Base-by-base conservation (phyloP, 768 basidiomycete species). In the Tricholoma hemisulphureum region DNA sequence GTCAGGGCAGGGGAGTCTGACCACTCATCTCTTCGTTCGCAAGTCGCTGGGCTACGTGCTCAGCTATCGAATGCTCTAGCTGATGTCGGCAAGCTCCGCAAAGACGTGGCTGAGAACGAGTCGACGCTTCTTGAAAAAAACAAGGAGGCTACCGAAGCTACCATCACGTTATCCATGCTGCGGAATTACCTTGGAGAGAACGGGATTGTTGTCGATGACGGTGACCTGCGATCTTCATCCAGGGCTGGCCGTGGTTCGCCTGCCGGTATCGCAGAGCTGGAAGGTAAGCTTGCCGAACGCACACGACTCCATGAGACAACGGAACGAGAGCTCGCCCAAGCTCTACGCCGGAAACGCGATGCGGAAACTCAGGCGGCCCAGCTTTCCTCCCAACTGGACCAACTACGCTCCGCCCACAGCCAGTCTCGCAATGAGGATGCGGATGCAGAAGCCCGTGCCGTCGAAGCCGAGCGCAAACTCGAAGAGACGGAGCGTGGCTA, bases 161-260 rank as follows among this genome's bases (percentile, higher is more conserved):
- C 82, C 57, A 75, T 94, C 59, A 89, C 91, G 58, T 76, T 91
- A 62, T 83, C 79, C 23, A 88, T 92, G 77, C 77, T 98, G 57
- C 86, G 93, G 46, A 89, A 85, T 67, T 87, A 98, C 67, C 81
- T 98, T 48, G 84, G 87, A 20, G 97, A 98, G 66, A 87, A 91
- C 66, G 96, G 95, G 14, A 82, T 98, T 53, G 80, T 80, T 24
- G 75, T 89, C 18, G 88, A 90, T 54, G 91, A 93, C 18, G 89
- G 87, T 50, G 84, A 89, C 34, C 63, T 86, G 18, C 69, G 75
- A 8, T 68, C 79, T n/a, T 73, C 73, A 4, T 76, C 81, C 13
- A 70, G 77, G 48, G 65, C 72, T 10, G 73, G 73, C 46, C 75
- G 74, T 34, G 60, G 71, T 11, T 66, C 69, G 43, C 80, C 80